Base-by-base conservation (phyloP, 768 basidiomycete genomes). In the Collybiopsis luxurians region DNA sequence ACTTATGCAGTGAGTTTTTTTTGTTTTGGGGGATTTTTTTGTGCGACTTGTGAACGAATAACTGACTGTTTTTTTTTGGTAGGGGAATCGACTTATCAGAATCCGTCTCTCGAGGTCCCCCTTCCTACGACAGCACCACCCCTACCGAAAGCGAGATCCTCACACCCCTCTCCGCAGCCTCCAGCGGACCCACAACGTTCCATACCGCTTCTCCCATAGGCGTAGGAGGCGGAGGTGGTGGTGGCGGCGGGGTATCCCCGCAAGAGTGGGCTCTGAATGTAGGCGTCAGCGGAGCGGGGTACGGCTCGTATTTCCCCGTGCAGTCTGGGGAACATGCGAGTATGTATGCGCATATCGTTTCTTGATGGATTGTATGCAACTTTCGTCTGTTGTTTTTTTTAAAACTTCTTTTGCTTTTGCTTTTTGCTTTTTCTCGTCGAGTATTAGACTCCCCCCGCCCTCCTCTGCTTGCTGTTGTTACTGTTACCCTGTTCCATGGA, bases 211-310 rank as follows among this genome's bases (percentile, higher is more conserved):
- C 58, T 42, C 36, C 73, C n/a, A n/a, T n/a, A n/a, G n/a, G n/a
- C n/a, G n/a, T n/a, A n/a, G n/a, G n/a, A n/a, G n/a, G n/a, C n/a
- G n/a, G n/a, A n/a, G n/a, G n/a, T n/a, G n/a, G n/a, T n/a, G n/a
- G n/a, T n/a, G n/a, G n/a, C 60, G 69, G 69, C 58, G 79, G 74
- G 66, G 79, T 81, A 63, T 77, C 82, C 55, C 79, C 81, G 39
- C 79, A 83, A 61, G 80, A 87, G 69, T 87, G 85, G 86, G 81
- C 76, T n/a, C n/a, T n/a, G n/a, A n/a, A n/a, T n/a, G n/a, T n/a
- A 61, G 74, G 79, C 56, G 74, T 85, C 66, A 74, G 79, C 23
- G 64, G 80, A 27, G 68, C 76, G 13, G 79, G 81, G 30, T 89
- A 86, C 70, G 87, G 85, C 54, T 76, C 87, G 4, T 89, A 89